Evolutionary conservation across 345 rosid genomes (phyloP).

Genomic region (Zanthoxylum bungeanum): DNA sequence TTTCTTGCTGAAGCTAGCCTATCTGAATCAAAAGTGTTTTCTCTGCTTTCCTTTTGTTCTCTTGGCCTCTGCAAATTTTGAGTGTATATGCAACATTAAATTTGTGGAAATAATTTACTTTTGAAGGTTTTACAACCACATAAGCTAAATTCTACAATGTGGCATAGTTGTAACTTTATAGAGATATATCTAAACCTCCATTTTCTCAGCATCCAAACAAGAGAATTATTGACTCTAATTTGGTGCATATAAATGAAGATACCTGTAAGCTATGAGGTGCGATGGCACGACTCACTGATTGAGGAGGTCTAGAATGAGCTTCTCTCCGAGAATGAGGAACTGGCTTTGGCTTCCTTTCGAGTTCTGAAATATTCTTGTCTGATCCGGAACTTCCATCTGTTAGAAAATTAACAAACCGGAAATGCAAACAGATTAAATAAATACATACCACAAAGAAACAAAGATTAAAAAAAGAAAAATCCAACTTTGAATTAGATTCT

Average conservation of each 20-base stretch:
- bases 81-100: not conserved
- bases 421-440: conserved; percentile 13
- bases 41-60: conserved; percentile 47
- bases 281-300: conserved; percentile 40
- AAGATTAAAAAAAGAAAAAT: conserved; percentile 8
- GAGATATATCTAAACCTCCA: not conserved
- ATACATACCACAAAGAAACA: conserved; percentile 4
- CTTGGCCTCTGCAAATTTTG: conserved; percentile 55
- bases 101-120: not conserved
- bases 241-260: conserved; percentile 5
- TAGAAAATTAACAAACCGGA: conserved; percentile 18
- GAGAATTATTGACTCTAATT: not conserved
- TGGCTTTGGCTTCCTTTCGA: conserved; percentile 62
- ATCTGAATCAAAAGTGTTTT: conserved; percentile 51
- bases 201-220: conserved; percentile 17
- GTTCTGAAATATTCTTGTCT: conserved; percentile 62
- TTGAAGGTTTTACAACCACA: not conserved
- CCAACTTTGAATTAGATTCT: conserved; percentile 42
- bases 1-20: conserved; percentile 69
- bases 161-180: conserved; percentile 4
- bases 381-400: conserved; percentile 73
- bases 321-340: conserved; percentile 45
- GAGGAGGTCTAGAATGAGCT: conserved; percentile 49
- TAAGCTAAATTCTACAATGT: conserved; percentile 7
- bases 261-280: conserved; percentile 58